Percentiles rank a stretch among this genome's conserved stretches.
phyloP scores from a whole-genome alignment of 225 moss, liverwort and hornwort species.

The Rhytidiadelphus loreus region DNA sequence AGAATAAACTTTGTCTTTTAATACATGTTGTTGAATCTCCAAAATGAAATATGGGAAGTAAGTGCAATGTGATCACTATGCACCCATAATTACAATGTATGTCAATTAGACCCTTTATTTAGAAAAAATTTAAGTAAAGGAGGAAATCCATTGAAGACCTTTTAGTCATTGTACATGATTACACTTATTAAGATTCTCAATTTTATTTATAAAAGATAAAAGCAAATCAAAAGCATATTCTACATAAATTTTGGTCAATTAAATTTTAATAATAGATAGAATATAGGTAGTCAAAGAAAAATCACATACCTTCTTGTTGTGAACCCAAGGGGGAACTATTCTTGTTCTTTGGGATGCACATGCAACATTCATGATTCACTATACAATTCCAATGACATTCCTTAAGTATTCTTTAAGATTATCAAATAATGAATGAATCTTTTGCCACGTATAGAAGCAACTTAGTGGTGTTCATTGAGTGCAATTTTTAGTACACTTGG shows the following conservation, averaged over 20 bases:
- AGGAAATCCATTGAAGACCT: neutral
- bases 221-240: neutral
- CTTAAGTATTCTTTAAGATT: neutral
- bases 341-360: neutral
- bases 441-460: neutral
- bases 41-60: neutral
- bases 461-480: neutral
- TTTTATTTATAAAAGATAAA: neutral
- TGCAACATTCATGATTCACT: neutral
- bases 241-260: neutral
- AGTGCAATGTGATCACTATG: too few relatives aligned
- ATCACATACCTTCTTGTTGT: neutral
- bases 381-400: neutral
- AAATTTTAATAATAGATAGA: neutral
- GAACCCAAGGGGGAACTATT: accelerated
- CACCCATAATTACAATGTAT: too few relatives aligned
- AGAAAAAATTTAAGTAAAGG: neutral
- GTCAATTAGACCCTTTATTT: neutral
- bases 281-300: neutral
- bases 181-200: neutral
- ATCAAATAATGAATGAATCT: too few relatives aligned
- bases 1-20: neutral
- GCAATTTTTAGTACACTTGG: neutral
- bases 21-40: neutral
- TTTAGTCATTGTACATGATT: neutral